A percentile compares a stretch with the other conserved stretches of the same genome.
phyloP scores from a whole-genome alignment of 164 flowering plant genomes.

The Macadamia tetraphylla region DNA sequence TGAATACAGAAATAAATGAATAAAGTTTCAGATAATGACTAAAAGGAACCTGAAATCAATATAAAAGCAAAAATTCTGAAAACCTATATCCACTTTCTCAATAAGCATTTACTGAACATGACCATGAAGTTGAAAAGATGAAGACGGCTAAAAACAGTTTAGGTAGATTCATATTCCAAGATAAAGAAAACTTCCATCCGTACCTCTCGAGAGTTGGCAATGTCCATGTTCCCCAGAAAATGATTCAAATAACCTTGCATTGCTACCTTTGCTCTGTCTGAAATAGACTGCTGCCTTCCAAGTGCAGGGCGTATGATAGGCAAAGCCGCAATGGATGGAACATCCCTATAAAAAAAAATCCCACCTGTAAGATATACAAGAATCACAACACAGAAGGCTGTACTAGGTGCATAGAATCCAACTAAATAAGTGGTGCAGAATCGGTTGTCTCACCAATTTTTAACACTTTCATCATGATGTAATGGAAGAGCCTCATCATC shows the following conservation, averaged over 20 bases:
- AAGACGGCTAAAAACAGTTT: not conserved
- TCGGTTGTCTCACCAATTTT: constrained; percentile 52
- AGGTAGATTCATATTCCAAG: not conserved
- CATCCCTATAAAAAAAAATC: constrained; percentile 60
- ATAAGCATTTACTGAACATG: too few relatives aligned
- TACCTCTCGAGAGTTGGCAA: constrained; percentile 93
- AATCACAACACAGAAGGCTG: constrained; percentile 15
- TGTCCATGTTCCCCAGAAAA: constrained; percentile 84
- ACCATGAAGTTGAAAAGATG: too few relatives aligned
- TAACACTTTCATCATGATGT: constrained; percentile 69
- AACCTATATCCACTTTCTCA: too few relatives aligned
- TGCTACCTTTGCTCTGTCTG: constrained; percentile 84
- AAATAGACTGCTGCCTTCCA: constrained; percentile 84
- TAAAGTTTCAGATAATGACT: too few relatives aligned
- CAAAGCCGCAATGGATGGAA: constrained; percentile 96
- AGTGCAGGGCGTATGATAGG: constrained; percentile 88
- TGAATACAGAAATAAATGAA: too few relatives aligned
- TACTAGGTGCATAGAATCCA: constrained; percentile 4
- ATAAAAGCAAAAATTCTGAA: too few relatives aligned
- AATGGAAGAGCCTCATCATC: constrained; percentile 64
- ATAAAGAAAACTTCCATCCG: not conserved
- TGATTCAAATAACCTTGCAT: constrained; percentile 96
- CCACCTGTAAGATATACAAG: constrained; percentile 27
- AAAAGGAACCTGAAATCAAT: too few relatives aligned
- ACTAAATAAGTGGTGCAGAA: constrained; percentile 5